Evolutionary conservation across 2,329 filamentous ascomycete species (phyloP), one percentile per base, ranked within the genome.

Genomic region (Paecilomyces dactylethromorphus): DNA sequence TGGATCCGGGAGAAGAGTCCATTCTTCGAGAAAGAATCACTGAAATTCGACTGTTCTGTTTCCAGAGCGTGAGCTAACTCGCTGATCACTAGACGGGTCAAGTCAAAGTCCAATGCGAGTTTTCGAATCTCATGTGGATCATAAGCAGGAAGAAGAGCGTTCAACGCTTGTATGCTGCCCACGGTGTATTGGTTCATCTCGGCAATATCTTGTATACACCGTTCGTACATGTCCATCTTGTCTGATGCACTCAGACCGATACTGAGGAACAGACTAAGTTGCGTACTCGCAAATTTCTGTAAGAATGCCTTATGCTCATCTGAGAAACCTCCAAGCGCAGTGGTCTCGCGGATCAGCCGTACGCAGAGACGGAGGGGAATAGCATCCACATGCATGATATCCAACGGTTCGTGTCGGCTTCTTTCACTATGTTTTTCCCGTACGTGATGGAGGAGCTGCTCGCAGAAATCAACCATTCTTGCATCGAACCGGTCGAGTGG

Each of bases 301-400:
- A 92, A 77, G 15, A 87, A 82, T 1, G 82, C 79, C 64, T 84
- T 80, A 8, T 84, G 81, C 55, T 86, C 80, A 8, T 83, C 80
- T 3, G 80, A 79, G 13, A 82, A 80, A 8, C 79, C 73, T 21
- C 76, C 78, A 31, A 79, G 80, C 12, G 84, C 79, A 0, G 87
- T 87, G 2, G 89, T 87, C 65, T 92, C 87, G 61, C 89, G 85
- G 50, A 94, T 81, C 18, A 95, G 74, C 24, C 88, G 84, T 55
- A 93, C 78, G 60, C 82, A 86, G 15, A 87, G 69, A 52, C 80
- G 79, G 64, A 83, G 78, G 1, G 82, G 81, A 70, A 67, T 76
- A 57, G 66, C 73, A 61, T 77, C 73, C 45, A 78, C 65, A 58
- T 71, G 64, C 3, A 65, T 49, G 18, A 57, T 60, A 7, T 67